Percentiles rank a stretch among this genome's conserved stretches.
Conservation (phyloP, 2,329 filamentous ascomycete species). For the Fusarium nodosum region DNA sequence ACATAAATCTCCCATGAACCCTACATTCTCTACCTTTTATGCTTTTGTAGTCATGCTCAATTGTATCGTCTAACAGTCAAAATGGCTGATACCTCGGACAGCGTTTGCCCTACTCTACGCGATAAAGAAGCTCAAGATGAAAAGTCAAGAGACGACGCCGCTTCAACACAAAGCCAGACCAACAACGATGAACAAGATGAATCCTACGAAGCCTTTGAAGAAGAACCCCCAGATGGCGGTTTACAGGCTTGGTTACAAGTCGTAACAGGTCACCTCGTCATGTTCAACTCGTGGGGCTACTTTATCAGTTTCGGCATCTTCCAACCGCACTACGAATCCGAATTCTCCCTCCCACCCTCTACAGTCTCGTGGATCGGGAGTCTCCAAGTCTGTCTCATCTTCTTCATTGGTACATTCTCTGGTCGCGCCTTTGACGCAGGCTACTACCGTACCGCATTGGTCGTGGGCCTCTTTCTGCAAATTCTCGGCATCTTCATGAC, state of each 20-base stretch:
- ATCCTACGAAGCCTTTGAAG: neutral
- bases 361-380: constrained; percentile 65
- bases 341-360: constrained; percentile 52
- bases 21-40: neutral
- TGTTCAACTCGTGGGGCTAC: constrained; percentile 58
- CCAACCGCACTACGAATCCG: constrained; percentile 56
- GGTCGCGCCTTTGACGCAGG: constrained; percentile 61
- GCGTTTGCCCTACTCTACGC: constrained; percentile 24
- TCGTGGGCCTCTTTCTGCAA: constrained; percentile 58
- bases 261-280: constrained; percentile 55
- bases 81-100: constrained; percentile 20
- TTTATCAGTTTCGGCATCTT: constrained; percentile 58
- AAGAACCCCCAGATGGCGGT: constrained; percentile 55
- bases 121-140: constrained; percentile 15
- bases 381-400: constrained; percentile 60
- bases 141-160: constrained; percentile 26
- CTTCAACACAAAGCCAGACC: constrained; percentile 13
- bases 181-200: constrained; percentile 17
- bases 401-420: constrained; percentile 57
- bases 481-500: constrained; percentile 62
- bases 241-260: constrained; percentile 57
- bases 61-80: accelerated
- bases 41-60: neutral
- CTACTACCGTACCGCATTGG: constrained; percentile 53
- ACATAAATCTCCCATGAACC: constrained; percentile 9